Percentiles rank a stretch among this genome's conserved stretches.
Conservation (phyloP, 2,329 filamentous ascomycete genomes). For the Claviceps sp. region DNA sequence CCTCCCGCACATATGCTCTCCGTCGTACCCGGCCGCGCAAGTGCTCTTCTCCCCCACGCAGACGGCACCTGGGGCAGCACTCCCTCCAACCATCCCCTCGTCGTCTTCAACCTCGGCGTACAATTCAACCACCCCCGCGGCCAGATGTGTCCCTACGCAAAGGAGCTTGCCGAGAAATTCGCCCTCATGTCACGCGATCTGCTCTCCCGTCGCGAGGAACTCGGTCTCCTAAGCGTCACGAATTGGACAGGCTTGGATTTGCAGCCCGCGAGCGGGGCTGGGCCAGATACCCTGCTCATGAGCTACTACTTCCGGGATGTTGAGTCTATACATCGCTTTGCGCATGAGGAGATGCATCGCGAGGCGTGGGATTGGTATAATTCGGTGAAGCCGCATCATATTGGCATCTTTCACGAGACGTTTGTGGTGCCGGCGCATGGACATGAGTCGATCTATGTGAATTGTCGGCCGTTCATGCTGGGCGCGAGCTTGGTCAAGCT, state of each 20-base stretch:
- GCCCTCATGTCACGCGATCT: conserved; percentile 22
- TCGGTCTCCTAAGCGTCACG: conserved; percentile 33
- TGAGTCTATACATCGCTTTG: conserved; percentile 37
- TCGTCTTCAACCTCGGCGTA: conserved; percentile 30
- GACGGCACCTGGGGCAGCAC: conserved; percentile 14
- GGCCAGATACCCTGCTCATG: conserved; percentile 27
- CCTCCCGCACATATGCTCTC: conserved; percentile 9
- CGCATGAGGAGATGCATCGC: conserved; percentile 33
- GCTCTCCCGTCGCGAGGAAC: conserved; percentile 24
- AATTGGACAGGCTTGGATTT: conserved; percentile 20
- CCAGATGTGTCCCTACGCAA: conserved; percentile 29
- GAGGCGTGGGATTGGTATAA: conserved; percentile 37
- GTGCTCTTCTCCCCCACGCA: conserved; percentile 19
- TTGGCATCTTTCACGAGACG: conserved; percentile 42
- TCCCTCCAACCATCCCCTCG: conserved; percentile 18
- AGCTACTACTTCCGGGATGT: conserved; percentile 38
- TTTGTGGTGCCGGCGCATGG: conserved; percentile 29
- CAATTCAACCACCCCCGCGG: conserved; percentile 37
- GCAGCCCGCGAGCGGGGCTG: conserved; percentile 16
- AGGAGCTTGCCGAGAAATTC: conserved; percentile 26
- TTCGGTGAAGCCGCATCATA: conserved; percentile 20
- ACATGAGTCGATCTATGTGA: conserved; percentile 39
- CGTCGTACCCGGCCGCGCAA: conserved; percentile 20
- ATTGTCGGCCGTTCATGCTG: conserved; percentile 25
- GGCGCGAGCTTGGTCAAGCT: conserved; percentile 17